Evolutionary conservation across 768 basidiomycete genomes (phyloP), one percentile per base, ranked within the genome.

Genomic region (Nidularia pulvinata): DNA sequence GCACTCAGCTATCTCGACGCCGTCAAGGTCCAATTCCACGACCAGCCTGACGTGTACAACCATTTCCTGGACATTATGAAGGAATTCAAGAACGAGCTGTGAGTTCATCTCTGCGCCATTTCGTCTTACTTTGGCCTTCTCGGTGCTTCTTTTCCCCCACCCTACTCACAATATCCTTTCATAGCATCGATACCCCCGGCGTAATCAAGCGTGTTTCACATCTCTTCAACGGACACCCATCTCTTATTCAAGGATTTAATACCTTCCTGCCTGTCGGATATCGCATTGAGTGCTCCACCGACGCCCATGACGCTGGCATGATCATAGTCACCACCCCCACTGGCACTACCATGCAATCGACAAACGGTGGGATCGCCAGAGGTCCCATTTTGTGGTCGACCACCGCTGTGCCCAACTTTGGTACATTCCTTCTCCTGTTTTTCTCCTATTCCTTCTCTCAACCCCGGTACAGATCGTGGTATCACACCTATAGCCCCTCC

Each of bases 21-120:
- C 30, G 94, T 97, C 72, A 97, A 97, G 74, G 74, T 81, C 33
- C 89, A 94, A 75, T 97, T 97, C 67, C 81, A 84, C 52, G 89
- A 94, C 68, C 86, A 91, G 67, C 93, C 94, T n/a, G 91, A 93
- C 64, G 93, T 95, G 42, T 97, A 97, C 71, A 96, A 97, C 71
- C 82, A 89, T 58, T 95, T 95, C 62, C 73, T 95, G 69, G 93
- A 96, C 67, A 95, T 97, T 65, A 97, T 97, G 97, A 98, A 98
- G 75, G 95, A 98, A 70, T 99, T 99, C 73, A 98, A 99, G 75
- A 92, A 92, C 61, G 93, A 96, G 65, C 74, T 78, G 91, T 91
- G 62, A 63, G 88, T 82, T 13, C n/a, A 4, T 11, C 39, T 13
- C 39, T 42, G 11, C 39, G 11, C 11, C 13, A 3, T 11, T 13